A percentile compares a stretch with the other conserved stretches of the same genome.
These are phyloP conservation scores for Ajuga reptans DNA, from an alignment of 305 asterid genomes.

Conservation along the genomic window DNA sequence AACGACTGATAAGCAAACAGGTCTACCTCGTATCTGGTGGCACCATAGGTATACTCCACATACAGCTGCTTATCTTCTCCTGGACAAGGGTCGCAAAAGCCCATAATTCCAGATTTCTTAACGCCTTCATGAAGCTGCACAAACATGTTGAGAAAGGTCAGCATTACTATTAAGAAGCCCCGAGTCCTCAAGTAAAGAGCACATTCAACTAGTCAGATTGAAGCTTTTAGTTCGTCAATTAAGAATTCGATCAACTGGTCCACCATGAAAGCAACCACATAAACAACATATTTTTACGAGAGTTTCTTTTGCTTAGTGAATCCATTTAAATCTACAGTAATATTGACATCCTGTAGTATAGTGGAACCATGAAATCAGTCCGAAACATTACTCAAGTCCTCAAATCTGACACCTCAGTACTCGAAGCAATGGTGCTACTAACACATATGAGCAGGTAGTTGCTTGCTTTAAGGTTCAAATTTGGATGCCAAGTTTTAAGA, in stretches of 20 bases:
- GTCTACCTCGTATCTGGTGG: constrained; percentile 55
- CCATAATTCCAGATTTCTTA: constrained; percentile 95
- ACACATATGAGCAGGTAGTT: not conserved
- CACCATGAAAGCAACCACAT: not conserved
- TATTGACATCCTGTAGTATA: not conserved
- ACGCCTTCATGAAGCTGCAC: constrained; percentile 86
- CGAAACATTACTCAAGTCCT: not conserved
- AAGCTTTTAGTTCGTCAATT: not conserved
- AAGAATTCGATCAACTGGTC: not conserved
- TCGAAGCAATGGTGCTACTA: no score
- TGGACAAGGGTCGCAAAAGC: constrained; percentile 95
- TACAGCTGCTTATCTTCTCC: constrained; percentile 70
- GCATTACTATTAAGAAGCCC: not conserved
- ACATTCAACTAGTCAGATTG: not conserved
- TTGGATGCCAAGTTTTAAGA: not conserved
- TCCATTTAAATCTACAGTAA: not conserved
- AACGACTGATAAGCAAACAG: not conserved
- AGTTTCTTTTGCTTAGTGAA: not conserved
- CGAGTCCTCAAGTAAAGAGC: no score
- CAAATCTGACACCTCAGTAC: no score
- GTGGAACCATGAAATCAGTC: not conserved
- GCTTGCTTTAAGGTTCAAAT: not conserved
- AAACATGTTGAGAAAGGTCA: not conserved
- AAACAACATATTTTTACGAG: not conserved
- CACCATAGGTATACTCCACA: constrained; percentile 56